These are phyloP conservation scores for Myriosclerotinia scirpicola DNA, from an alignment of 2,329 filamentous ascomycete genomes.

Conservation along the genomic window DNA sequence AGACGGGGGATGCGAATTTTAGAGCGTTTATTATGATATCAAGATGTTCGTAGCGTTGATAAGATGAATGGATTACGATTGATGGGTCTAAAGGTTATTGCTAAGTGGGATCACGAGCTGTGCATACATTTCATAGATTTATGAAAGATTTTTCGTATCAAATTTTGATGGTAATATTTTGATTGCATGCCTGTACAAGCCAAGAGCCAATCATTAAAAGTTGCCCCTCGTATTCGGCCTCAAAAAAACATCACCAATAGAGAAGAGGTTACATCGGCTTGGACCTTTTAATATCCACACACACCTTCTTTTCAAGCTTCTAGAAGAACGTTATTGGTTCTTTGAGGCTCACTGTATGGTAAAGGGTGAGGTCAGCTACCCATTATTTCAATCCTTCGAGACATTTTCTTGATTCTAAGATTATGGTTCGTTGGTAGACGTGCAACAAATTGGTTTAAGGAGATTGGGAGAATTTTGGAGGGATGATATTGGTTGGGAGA, in stretches of 20 bases:
- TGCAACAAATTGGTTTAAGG: neutral
- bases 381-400: neutral
- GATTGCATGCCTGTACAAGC: neutral
- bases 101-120: conserved; percentile 6
- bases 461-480: neutral
- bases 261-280: neutral
- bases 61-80: conserved; percentile 16
- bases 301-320: neutral
- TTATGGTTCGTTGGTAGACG: conserved; percentile 11
- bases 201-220: neutral
- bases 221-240: neutral
- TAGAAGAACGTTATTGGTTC: conserved; percentile 9
- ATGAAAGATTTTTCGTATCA: neutral
- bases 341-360: neutral
- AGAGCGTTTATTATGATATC: conserved; percentile 15
- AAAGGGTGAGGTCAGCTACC: neutral
- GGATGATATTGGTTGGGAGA: neutral
- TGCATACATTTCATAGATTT: conserved; percentile 11
- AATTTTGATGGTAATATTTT: neutral
- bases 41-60: conserved; percentile 12
- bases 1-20: conserved; percentile 9
- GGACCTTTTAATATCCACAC: neutral
- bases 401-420: neutral
- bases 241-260: neutral
- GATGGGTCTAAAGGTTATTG: conserved; percentile 11